These are phyloP conservation scores for Hemileia vastatrix DNA, from an alignment of 1,284 basidiomycete species.

Conservation along the genomic window DNA sequence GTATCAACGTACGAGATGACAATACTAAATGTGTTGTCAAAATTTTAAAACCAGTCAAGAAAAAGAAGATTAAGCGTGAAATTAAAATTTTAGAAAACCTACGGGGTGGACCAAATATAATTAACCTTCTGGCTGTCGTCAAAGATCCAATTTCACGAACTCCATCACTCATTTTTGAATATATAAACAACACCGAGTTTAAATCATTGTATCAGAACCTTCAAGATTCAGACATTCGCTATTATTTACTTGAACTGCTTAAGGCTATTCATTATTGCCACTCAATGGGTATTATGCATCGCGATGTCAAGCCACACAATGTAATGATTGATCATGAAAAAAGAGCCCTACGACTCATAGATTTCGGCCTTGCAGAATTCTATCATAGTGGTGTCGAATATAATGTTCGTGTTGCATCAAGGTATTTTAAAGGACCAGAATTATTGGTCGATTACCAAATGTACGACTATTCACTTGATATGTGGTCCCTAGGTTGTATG, in stretches of 20 bases:
- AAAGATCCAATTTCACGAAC: constrained; percentile 86
- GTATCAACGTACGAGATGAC: constrained; percentile 80
- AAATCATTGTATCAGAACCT: constrained; percentile 92
- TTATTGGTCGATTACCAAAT: constrained; percentile 95
- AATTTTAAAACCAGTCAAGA: constrained; percentile 96
- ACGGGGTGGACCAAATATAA: constrained; percentile 80
- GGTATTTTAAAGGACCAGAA: constrained; percentile 98
- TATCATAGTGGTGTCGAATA: constrained; percentile 98
- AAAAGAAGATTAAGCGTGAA: constrained; percentile 99
- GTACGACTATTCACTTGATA: constrained; percentile 60
- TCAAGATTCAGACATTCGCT: constrained; percentile 86
- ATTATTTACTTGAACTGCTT: constrained; percentile 90
- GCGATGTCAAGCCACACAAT: constrained; percentile 97
- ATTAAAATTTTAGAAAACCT: constrained; percentile 97
- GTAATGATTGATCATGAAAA: constrained; percentile 99
- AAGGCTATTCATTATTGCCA: constrained; percentile 53
- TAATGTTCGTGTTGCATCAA: constrained; percentile 92
- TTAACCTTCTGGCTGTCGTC: constrained; percentile 82
- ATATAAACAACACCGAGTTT: constrained; percentile 95
- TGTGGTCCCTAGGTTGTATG: constrained; percentile 99
- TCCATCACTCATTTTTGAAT: constrained; percentile 91
- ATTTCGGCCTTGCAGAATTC: constrained; percentile 98
- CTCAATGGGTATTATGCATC: neutral
- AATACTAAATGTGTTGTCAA: too few species aligned
- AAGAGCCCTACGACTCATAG: constrained; percentile 83